These are phyloP conservation scores for Climacium dendroides DNA, from an alignment of 225 moss, liverwort and hornwort species.

Conservation along the genomic window DNA sequence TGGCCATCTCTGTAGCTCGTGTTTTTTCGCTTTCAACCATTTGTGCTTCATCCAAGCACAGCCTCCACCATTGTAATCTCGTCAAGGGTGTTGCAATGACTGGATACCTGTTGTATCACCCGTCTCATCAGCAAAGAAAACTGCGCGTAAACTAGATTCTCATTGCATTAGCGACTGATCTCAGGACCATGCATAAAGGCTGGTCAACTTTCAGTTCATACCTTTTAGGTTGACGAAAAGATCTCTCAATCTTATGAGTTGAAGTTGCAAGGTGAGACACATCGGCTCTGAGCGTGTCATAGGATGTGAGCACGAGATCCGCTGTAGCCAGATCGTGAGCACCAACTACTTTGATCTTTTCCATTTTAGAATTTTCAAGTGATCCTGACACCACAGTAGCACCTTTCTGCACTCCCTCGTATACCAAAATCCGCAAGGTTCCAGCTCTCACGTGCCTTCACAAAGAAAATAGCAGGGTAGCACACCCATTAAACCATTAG, in stretches of 20 bases:
- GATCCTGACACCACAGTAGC: constrained; percentile 30
- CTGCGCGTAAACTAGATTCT: not conserved
- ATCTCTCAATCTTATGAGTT: constrained; percentile 41
- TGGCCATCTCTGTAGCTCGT: constrained; percentile 77
- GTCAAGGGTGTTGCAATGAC: constrained; percentile 86
- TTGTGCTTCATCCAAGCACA: constrained; percentile 98
- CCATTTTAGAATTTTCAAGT: not conserved
- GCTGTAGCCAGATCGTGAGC: constrained; percentile 82
- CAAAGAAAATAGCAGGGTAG: not conserved
- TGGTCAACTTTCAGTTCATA: constrained; percentile 32
- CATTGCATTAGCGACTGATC: not conserved
- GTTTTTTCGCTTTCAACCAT: constrained; percentile 83
- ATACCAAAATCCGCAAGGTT: constrained; percentile 68
- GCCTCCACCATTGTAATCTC: constrained; percentile 86
- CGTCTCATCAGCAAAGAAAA: constrained; percentile 5
- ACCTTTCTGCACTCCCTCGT: constrained; percentile 89
- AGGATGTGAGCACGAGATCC: constrained; percentile 89
- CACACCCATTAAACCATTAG: not conserved
- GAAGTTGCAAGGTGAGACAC: constrained; percentile 62
- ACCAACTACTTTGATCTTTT: constrained; percentile 57
- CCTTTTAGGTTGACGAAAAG: constrained; percentile 84
- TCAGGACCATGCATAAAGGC: constrained; percentile 19
- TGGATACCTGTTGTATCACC: constrained; percentile 51
- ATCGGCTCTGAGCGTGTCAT: constrained; percentile 78
- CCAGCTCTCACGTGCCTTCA: constrained; percentile 79